Percentiles rank a stretch among this genome's conserved stretches.
Evolutionary conservation across 441 rosid genomes (phyloP).

Genomic region (Euphorbia schlechtendalii): DNA sequence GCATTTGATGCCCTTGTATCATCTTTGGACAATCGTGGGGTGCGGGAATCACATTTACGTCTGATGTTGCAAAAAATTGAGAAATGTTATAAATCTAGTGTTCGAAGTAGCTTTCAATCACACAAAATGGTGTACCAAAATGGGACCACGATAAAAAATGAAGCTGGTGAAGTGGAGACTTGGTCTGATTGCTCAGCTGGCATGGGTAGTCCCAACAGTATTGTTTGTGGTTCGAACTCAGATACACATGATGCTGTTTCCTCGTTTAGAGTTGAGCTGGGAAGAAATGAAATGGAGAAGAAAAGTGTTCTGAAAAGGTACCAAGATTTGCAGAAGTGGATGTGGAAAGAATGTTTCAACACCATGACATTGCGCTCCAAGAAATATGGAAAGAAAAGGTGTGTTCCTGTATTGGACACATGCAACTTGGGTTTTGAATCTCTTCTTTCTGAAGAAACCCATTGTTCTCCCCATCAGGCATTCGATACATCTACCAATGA

Average conservation of each 20-base stretch:
- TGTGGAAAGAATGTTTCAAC: conserved; percentile 66
- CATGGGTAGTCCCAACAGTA: conserved; percentile 56
- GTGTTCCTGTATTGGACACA: conserved; percentile 45
- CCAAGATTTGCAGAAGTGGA: conserved; percentile 78
- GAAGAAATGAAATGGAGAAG: conserved; percentile 61
- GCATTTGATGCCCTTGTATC: conserved; percentile 76
- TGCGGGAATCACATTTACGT: conserved; percentile 88
- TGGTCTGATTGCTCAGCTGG: conserved; percentile 31
- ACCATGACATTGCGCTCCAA: conserved; percentile 48
- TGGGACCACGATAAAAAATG: conserved; percentile 34
- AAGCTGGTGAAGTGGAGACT: conserved; percentile 32
- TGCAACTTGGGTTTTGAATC: conserved; percentile 63
- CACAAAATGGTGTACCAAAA: conserved; percentile 24
- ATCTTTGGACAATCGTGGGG: conserved; percentile 83
- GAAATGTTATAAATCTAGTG: conserved; percentile 64
- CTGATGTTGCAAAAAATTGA: conserved; percentile 87
- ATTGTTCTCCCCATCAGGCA: conserved; percentile 57
- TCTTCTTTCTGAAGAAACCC: conserved; percentile 39
- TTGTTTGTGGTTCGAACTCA: conserved; percentile 45
- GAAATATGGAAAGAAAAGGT: conserved; percentile 61
- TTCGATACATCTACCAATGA: conserved; percentile 29
- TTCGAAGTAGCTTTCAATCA: conserved; percentile 32
- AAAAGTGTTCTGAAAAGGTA: conserved; percentile 60
- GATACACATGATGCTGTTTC: too few relatives aligned
- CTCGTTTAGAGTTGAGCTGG: conserved; percentile 89